phyloP scores from a whole-genome alignment of 331 rosid species.

The Telfairia occidentalis region DNA sequence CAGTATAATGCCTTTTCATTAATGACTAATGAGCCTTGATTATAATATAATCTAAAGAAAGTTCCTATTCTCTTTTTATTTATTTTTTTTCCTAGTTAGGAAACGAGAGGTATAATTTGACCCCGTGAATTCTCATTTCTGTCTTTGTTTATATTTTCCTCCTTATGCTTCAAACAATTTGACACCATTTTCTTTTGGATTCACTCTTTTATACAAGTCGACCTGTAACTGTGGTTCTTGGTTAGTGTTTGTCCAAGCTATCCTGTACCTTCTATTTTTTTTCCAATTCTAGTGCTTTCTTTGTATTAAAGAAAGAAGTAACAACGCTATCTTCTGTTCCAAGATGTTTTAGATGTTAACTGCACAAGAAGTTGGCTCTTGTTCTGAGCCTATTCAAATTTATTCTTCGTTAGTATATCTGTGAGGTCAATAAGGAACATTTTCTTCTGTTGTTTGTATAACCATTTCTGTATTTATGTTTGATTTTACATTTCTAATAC shows the following conservation, averaged over 20 bases:
- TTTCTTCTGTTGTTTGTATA: not conserved
- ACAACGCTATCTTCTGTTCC: too few relatives aligned
- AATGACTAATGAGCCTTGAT: not conserved
- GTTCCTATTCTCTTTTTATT: not conserved
- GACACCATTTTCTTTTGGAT: not conserved
- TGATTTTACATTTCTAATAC: slow-evolving; percentile 31
- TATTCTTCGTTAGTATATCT: not conserved
- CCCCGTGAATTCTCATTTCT: not conserved
- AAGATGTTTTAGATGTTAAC: not conserved
- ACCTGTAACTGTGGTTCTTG: not conserved
- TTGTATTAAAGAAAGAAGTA: not conserved
- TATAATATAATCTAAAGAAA: not conserved
- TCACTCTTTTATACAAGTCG: not conserved
- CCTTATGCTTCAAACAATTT: not conserved
- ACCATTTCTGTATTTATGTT: slow-evolving; percentile 13
- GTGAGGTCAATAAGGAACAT: not conserved
- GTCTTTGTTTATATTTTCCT: not conserved
- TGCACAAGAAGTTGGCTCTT: not conserved
- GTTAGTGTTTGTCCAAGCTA: not conserved
- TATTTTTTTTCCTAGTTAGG: not conserved
- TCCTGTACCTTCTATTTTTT: not conserved
- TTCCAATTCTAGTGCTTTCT: not conserved
- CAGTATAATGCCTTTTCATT: not conserved
- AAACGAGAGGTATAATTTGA: not conserved
- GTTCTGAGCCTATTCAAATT: not conserved